Conservation (phyloP, 2,329 filamentous ascomycete species). For the Pseudogymnoascus sp. region DNA sequence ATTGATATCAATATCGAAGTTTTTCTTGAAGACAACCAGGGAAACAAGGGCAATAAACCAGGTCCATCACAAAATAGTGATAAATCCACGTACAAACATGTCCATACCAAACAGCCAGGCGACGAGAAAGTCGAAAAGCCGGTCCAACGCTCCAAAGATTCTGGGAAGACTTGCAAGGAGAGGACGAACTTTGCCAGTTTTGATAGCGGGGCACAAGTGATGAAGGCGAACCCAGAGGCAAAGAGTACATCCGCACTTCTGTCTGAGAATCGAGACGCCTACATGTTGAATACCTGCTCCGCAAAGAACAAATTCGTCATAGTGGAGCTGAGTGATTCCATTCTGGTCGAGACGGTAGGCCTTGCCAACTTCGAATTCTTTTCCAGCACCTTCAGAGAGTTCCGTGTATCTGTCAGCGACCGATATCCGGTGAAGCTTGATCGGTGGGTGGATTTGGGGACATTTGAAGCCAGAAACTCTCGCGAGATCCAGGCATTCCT, state of each 20-base stretch:
- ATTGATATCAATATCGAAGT: constrained; percentile 66
- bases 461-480: constrained; percentile 84
- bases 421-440: constrained; percentile 87
- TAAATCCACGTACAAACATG: constrained; percentile 13
- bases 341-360: constrained; percentile 80
- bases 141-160: constrained; percentile 69
- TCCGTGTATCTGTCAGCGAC: constrained; percentile 87
- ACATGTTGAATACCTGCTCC: constrained; percentile 90
- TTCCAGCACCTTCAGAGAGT: constrained; percentile 88
- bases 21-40: constrained; percentile 39
- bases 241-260: constrained; percentile 84
- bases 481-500: constrained; percentile 91
- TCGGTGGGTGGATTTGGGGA: constrained; percentile 82
- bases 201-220: constrained; percentile 85
- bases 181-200: constrained; percentile 96
- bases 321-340: constrained; percentile 81
- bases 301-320: constrained; percentile 87
- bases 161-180: constrained; percentile 95
- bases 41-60: constrained; percentile 9
- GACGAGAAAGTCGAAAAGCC: constrained; percentile 18
- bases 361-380: constrained; percentile 99
- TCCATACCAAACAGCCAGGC: constrained; percentile 7
- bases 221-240: constrained; percentile 79
- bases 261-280: constrained; percentile 95
- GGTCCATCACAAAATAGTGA: constrained; percentile 18